Evolutionary conservation across 2,329 filamentous ascomycete species (phyloP), one percentile per base, ranked within the genome.

Genomic region (Diaporthe velutina): DNA sequence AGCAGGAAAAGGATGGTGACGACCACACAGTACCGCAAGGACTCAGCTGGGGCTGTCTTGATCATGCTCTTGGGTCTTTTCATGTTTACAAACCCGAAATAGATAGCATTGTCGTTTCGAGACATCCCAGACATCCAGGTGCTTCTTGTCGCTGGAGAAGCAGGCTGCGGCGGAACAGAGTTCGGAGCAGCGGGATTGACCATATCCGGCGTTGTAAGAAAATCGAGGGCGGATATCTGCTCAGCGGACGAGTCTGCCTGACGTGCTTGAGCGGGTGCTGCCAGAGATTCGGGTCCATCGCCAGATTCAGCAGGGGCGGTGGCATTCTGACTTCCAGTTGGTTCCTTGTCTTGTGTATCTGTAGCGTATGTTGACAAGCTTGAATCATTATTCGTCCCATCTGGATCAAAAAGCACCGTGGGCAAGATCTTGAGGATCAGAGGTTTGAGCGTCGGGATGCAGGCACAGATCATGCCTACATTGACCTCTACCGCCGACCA

Each of bases 401-500:
- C 81, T 0, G 87, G 87, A 73, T 90, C 88, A 76, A 90, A 82
- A 13, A 91, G 81, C 84, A 91, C 89, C 28, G 85, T 83, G 3
- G 90, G 90, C n/a, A 91, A 83, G 70, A 91, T 86, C 75, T 88
- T 88, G 77, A 94, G 90, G 73, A 96, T 92, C 9, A 98, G 86
- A 1, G 96, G 96, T 81, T 98, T 98, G 76, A 98, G 85, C 0
- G 94, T 96, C 12, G 96, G 96, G n/a, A 98, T 94, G 79, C 95
- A 98, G 55, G 94, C 96, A 80, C 95, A 98, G 77, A 95, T 93
- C 78, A 98, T 95, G 25, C 95, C 96, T 1, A 97, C 88, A 78
- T 98, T 97, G 80, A 98, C 95, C 83, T 98, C 96, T 71, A 98
- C 92, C 17, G 93, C 94, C 22, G 94, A 96, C 96, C 96, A 98